A percentile compares a stretch with the other conserved stretches of the same genome.
Evolutionary conservation across 73 alveolate species (phyloP).

Genomic region (Paramecium sonneborni): DNA sequence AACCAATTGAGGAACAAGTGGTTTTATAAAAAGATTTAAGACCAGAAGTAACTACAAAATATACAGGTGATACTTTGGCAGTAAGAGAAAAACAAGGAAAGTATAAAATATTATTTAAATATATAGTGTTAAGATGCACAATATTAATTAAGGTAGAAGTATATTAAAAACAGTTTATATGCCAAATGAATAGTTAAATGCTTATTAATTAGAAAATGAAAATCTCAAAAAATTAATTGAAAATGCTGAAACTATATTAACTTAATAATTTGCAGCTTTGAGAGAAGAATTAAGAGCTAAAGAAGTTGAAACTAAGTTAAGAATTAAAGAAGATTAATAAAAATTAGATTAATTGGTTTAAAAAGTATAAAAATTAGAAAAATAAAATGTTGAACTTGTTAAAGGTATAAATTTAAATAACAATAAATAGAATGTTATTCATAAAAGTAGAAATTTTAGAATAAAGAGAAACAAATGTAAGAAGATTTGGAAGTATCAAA

Average conservation of each 20-base stretch:
- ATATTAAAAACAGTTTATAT: constrained; percentile 51
- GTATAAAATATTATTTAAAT: background rate
- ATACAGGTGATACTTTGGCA: background rate
- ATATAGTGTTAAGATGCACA: constrained; percentile 45
- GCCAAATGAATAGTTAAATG: constrained; percentile 52
- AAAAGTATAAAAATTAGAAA: constrained; percentile 6
- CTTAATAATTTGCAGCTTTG: constrained; percentile 42
- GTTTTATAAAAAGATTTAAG: constrained; percentile 31
- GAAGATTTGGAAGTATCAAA: constrained; percentile 17
- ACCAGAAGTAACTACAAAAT: constrained; percentile 58
- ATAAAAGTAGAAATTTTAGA: background rate
- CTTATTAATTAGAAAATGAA: constrained; percentile 35
- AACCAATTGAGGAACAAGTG: constrained; percentile 20
- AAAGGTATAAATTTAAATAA: background rate
- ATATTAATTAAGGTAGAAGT: constrained; percentile 1
- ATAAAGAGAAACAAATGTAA: background rate
- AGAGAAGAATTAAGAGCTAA: constrained; percentile 47
- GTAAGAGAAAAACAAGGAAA: constrained; percentile 19
- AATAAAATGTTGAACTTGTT: constrained; percentile 52
- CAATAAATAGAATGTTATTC: background rate
- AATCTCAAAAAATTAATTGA: constrained; percentile 11
- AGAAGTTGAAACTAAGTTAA: constrained; percentile 4
- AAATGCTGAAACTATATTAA: background rate
- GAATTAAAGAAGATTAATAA: constrained; percentile 1
- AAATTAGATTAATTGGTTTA: constrained; percentile 7